Evolutionary conservation across 2,329 filamentous ascomycete genomes (phyloP).

Genomic region (Microdochium paspali): DNA sequence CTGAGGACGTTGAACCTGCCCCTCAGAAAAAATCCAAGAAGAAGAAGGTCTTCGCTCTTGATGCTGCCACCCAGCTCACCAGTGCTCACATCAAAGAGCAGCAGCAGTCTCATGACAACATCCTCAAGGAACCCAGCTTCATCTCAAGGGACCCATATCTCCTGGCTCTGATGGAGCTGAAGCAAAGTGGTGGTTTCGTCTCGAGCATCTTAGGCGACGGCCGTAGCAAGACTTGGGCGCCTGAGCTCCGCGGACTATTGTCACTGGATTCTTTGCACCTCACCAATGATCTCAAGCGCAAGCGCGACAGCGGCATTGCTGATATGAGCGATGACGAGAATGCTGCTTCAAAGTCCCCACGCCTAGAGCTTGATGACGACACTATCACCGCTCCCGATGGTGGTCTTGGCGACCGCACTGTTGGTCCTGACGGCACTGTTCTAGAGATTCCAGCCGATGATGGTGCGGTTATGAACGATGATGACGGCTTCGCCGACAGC

Average conservation of each 20-base stretch:
- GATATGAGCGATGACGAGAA: conserved; percentile 62
- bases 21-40: conserved; percentile 63
- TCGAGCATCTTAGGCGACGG: conserved; percentile 77
- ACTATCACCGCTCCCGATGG: conserved; percentile 35
- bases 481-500: conserved; percentile 19
- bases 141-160: conserved; percentile 81
- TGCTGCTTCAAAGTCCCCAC: conserved; percentile 57
- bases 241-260: conserved; percentile 86
- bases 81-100: conserved; percentile 75
- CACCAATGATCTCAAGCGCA: conserved; percentile 79
- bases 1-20: conserved; percentile 53
- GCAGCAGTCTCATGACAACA: conserved; percentile 76
- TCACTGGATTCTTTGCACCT: conserved; percentile 73
- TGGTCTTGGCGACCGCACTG: conserved; percentile 41
- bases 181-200: conserved; percentile 84
- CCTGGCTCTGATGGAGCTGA: conserved; percentile 82
- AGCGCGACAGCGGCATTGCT: conserved; percentile 80
- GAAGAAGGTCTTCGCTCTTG: conserved; percentile 75
- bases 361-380: conserved; percentile 59
- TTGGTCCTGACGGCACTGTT: conserved; percentile 51
- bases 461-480: conserved; percentile 30
- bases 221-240: conserved; percentile 73
- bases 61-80: conserved; percentile 69
- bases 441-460: conserved; percentile 55
- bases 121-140: conserved; percentile 73